A percentile compares a stretch with the other conserved stretches of the same genome.
These are phyloP conservation scores for Dioszegia crocea DNA, from an alignment of 768 basidiomycete species.

Conservation along the genomic window DNA sequence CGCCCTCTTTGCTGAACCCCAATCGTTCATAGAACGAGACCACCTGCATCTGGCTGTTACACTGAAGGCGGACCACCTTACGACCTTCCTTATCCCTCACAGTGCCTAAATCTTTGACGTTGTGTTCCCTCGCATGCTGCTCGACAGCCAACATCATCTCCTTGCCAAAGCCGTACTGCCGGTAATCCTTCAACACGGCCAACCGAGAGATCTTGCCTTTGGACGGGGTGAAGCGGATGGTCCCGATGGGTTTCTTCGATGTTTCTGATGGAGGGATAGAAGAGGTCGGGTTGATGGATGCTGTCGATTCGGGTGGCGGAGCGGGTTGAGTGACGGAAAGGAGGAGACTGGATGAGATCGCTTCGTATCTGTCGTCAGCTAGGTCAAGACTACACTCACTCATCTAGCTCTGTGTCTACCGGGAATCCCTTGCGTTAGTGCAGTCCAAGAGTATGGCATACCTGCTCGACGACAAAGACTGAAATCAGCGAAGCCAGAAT, in stretches of 20 bases:
- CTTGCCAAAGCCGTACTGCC: slow-evolving; percentile 38
- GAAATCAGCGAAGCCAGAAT: neutral
- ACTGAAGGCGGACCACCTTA: slow-evolving; percentile 13
- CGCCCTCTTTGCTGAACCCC: slow-evolving; percentile 39
- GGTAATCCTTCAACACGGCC: slow-evolving; percentile 32
- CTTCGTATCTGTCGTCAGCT: slow-evolving; percentile 24
- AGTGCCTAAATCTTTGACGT: slow-evolving; percentile 8
- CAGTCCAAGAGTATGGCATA: neutral
- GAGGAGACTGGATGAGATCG: slow-evolving; percentile 31
- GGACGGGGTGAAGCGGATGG: slow-evolving; percentile 29
- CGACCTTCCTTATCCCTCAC: neutral
- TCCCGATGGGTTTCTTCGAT: slow-evolving; percentile 31
- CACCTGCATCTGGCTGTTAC: slow-evolving; percentile 37
- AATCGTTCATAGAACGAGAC: slow-evolving; percentile 40
- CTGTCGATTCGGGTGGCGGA: slow-evolving; percentile 20
- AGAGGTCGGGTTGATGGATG: slow-evolving; percentile 8
- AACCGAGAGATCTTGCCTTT: slow-evolving; percentile 37
- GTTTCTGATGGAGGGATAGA: slow-evolving; percentile 8
- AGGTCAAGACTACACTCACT: slow-evolving; percentile 17
- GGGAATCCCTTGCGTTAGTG: slow-evolving; percentile 36
- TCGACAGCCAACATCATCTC: slow-evolving; percentile 32
- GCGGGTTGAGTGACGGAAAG: slow-evolving; percentile 22
- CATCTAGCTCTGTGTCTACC: slow-evolving; percentile 43
- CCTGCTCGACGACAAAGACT: slow-evolving; percentile 44
- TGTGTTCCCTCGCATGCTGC: slow-evolving; percentile 14